phyloP scores from a whole-genome alignment of 495 filamentous ascomycete genomes.

The Penicillium goetzii region DNA sequence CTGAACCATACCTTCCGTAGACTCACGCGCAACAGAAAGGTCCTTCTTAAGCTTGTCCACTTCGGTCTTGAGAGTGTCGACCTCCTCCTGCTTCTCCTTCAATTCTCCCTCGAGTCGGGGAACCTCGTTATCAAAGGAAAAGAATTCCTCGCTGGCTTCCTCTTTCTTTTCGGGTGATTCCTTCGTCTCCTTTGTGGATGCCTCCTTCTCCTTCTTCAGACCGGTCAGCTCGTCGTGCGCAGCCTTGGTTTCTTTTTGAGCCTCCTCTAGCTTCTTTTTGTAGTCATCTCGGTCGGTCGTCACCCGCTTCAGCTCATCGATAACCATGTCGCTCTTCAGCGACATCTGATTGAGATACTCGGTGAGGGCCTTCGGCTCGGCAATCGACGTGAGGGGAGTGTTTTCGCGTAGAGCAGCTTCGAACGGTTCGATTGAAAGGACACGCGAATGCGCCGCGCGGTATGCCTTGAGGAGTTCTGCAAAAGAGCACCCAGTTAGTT shows the following conservation, averaged over 20 bases:
- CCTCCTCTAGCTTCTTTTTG: constrained; percentile 73
- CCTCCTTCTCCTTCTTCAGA: constrained; percentile 47
- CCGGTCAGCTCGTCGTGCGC: constrained; percentile 55
- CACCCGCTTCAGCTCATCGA: constrained; percentile 90
- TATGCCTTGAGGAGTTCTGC: constrained; percentile 90
- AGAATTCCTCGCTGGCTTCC: constrained; percentile 74
- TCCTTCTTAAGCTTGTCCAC: constrained; percentile 58
- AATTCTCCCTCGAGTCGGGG: constrained; percentile 66
- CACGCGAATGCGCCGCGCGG: constrained; percentile 82
- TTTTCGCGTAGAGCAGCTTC: constrained; percentile 88
- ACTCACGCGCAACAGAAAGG: constrained; percentile 62
- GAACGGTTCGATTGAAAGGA: constrained; percentile 85
- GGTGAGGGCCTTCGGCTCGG: constrained; percentile 79
- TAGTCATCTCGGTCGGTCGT: constrained; percentile 78
- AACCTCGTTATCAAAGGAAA: constrained; percentile 82
- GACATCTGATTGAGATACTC: constrained; percentile 94
- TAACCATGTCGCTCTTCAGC: constrained; percentile 82
- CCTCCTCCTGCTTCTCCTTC: constrained; percentile 64
- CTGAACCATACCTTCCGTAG: constrained; percentile 65
- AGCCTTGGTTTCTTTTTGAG: constrained; percentile 65
- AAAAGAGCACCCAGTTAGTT: constrained; percentile 3
- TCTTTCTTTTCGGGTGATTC: constrained; percentile 37
- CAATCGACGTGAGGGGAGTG: constrained; percentile 86
- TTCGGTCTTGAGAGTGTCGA: constrained; percentile 66
- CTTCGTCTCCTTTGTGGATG: constrained; percentile 30